Conservation (phyloP, 805 yeast genomes). For the Candida palmyrensis region DNA sequence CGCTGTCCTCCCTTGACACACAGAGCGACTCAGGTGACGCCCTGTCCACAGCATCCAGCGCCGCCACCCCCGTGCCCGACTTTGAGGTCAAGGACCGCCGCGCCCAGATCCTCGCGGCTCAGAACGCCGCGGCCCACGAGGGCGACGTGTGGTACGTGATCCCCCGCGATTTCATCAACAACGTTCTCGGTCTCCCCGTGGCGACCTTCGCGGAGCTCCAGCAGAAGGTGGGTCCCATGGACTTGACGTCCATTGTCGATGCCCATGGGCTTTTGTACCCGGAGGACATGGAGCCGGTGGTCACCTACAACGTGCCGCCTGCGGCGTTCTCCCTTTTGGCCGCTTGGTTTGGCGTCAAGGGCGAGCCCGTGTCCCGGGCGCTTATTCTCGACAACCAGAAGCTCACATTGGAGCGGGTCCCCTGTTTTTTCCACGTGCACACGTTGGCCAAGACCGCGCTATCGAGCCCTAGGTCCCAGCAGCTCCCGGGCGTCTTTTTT, state of each 20-base stretch:
- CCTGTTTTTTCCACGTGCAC: constrained; percentile 33
- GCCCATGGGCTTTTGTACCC: constrained; percentile 38
- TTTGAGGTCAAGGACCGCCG: constrained; percentile 1
- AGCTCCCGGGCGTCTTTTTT: constrained; percentile 13
- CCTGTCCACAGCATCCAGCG: not conserved
- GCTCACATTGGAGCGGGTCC: constrained; percentile 28
- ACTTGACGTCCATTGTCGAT: constrained; percentile 41
- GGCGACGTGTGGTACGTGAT: constrained; percentile 48
- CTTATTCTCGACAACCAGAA: constrained; percentile 17
- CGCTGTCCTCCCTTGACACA: constrained; percentile 1
- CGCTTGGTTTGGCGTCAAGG: constrained; percentile 51
- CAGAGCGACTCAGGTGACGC: constrained; percentile 2
- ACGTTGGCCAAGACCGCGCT: constrained; percentile 16
- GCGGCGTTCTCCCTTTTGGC: constrained; percentile 39
- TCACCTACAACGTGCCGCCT: constrained; percentile 30
- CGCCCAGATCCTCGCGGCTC: not conserved
- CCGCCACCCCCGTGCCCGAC: constrained; percentile 1
- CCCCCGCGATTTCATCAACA: constrained; percentile 40
- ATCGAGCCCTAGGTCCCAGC: constrained; percentile 4
- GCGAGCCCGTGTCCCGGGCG: constrained; percentile 29
- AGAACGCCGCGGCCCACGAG: constrained; percentile 20
- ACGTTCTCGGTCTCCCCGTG: constrained; percentile 30
- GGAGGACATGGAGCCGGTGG: constrained; percentile 12
- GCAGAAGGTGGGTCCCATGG: constrained; percentile 40
- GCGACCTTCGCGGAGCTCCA: constrained; percentile 22